phyloP scores from a whole-genome alignment of 805 yeast species.

The Nakazawaea holstii region DNA sequence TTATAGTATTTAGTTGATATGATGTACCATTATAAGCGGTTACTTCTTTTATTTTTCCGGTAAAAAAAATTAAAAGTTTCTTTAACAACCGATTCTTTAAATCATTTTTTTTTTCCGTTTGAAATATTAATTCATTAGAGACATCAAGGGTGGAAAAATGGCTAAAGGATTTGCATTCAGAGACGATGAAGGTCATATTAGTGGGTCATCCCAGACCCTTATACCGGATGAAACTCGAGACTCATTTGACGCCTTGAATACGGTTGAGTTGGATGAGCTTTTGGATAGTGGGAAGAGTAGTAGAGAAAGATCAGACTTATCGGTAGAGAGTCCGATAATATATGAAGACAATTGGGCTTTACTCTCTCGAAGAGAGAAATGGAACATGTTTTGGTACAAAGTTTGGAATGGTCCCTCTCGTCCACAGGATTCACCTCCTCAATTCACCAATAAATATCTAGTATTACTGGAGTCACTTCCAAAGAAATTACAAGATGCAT shows the following conservation, averaged over 20 bases:
- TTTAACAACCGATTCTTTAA: too few species aligned
- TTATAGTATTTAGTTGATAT: too few species aligned
- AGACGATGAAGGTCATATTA: neutral
- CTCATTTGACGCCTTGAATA: neutral
- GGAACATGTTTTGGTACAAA: conserved; percentile 9
- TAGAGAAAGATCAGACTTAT: neutral
- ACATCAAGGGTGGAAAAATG: neutral
- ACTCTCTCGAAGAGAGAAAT: conserved; percentile 3
- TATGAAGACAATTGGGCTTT: conserved; percentile 1
- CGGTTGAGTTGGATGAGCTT: conserved; percentile 3
- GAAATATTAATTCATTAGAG: too few species aligned
- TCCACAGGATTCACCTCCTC: conserved; percentile 44
- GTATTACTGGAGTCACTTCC: conserved; percentile 40
- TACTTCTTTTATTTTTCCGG: too few species aligned
- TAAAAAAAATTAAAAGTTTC: too few species aligned
- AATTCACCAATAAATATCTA: conserved; percentile 20
- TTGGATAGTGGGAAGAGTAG: neutral
- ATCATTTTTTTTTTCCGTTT: too few species aligned
- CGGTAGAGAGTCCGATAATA: neutral
- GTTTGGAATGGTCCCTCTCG: conserved; percentile 54
- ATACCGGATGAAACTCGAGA: neutral
- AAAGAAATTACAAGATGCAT: conserved; percentile 22
- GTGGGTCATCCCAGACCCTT: neutral
- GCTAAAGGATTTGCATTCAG: neutral
- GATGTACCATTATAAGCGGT: too few species aligned